Percentiles rank a stretch among this genome's conserved stretches.
These are phyloP conservation scores for Metschnikowia anglica DNA, from an alignment of 805 yeast genomes.

Conservation along the genomic window DNA sequence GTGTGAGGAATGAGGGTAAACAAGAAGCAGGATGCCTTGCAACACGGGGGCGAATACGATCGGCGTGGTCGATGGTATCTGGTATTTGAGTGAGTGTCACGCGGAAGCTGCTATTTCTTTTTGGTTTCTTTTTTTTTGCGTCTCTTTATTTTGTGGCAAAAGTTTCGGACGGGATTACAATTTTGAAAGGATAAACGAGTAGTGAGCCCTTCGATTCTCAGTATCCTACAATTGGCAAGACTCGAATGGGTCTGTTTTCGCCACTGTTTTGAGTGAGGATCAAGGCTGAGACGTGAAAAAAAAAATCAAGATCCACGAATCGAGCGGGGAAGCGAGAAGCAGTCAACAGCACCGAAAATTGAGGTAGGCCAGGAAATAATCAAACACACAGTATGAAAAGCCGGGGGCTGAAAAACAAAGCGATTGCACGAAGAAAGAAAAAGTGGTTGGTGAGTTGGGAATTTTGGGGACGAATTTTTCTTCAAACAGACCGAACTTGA, in stretches of 20 bases:
- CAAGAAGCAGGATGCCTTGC: too few species aligned
- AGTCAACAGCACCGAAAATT: neutral
- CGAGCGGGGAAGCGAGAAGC: constrained; percentile 1
- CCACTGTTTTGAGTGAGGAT: neutral
- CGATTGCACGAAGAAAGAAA: constrained; percentile 2
- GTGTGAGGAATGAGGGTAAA: neutral
- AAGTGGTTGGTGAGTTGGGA: neutral
- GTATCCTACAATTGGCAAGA: too few species aligned
- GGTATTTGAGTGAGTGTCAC: too few species aligned
- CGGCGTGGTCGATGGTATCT: constrained; percentile 1
- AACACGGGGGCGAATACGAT: too few species aligned
- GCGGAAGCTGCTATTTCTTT: too few species aligned
- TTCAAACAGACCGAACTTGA: neutral
- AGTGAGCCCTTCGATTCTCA: neutral
- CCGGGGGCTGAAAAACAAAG: neutral
- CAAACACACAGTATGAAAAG: neutral
- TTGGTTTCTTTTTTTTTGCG: neutral
- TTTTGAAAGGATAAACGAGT: neutral
- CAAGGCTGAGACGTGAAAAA: constrained; percentile 5
- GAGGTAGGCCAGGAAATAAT: neutral
- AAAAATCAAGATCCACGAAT: constrained; percentile 3
- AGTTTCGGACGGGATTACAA: too few species aligned
- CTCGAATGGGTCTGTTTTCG: neutral
- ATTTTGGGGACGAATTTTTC: neutral
- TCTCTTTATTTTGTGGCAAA: neutral